Base-by-base conservation (phyloP, 2,329 filamentous ascomycete species). In the Pyrenophora seminiperda region DNA sequence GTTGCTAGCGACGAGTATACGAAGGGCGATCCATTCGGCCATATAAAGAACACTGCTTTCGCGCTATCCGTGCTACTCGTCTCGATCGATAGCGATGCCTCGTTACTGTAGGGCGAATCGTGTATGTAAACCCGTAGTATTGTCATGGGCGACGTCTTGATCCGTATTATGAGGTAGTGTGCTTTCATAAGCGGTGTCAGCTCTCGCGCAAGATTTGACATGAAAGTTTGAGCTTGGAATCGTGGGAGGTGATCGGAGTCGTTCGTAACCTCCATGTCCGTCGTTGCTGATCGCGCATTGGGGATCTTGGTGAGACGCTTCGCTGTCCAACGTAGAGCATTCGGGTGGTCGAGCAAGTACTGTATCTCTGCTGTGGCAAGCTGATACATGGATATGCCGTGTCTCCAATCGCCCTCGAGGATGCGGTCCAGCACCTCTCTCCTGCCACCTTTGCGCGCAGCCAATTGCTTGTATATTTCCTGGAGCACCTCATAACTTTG, bases 201-300 rank as follows among this genome's bases (percentile, higher is more conserved):
- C 65, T 92, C 86, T 32, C 79, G 78, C 59, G 92, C 88, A 2
- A 96, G 82, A 58, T 87, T 88, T 57, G 84, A 83, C 30, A 95
- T 77, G 70, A 96, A 96, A 0, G 87, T 89, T 4, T 88, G 84
- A 1, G 90, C 88, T 64, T 95, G 89, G 63, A 94, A 90, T 13
- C 87, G 85, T 9, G 90, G 90, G 15, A 82, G 67, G 38, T 70
- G 70, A 36, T 73, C 63, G 9, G 67, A 69, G 56, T 73, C 70
- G 50, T 72, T 68, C 3, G 63, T 72, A 44, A 70, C 64, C 46
- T 79, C 75, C 65, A 71, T 68, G 37, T 68, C 67, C 19, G 62
- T 47, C 32, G 54, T 41, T 20, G 54, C 56, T 15, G 57, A 59
- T 43, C 65, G 67, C 24, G 56, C 57, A 48, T 63, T 67, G 24